Evolutionary conservation across 768 basidiomycete genomes (phyloP), one percentile per base, ranked within the genome.

Genomic region (Naematelia aurantialba): DNA sequence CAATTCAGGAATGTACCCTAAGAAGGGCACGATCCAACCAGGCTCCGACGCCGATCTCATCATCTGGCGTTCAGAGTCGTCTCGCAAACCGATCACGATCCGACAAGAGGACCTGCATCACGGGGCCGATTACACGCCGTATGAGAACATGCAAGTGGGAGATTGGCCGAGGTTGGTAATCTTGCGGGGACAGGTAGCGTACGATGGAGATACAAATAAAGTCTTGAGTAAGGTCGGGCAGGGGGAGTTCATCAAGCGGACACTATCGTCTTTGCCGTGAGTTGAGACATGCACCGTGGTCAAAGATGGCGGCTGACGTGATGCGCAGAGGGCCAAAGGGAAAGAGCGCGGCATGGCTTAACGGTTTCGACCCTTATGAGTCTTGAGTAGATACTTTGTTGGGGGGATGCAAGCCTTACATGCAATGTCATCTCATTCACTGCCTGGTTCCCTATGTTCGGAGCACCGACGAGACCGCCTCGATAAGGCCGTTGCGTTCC

Each of bases 121-220:
- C n/a, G 56, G 66, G 44, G 64, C 72, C 52, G 77, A 78, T 52
- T 78, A 79, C 62, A 78, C 78, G 2, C 78, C 78, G 1, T 79
- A 70, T 58, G 78, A 79, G 56, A 78, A 74, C 5, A 68, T 77
- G 49, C 56, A 59, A 21, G 63, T 79, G 25, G 45, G 66, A 13
- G 75, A 79, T 57, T 79, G 78, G 78, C 78, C 78, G 3, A 63
- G 72, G 45, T 34, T 61, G 55, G 66, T 68, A 5, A 10, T 65
- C 1, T 50, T 68, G 39, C 52, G 66, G 21, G 66, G 66, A 5
- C 54, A 65, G 27, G 45, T 64, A 1, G 63, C 61, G 13, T 68
- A 68, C 52, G 63, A 65, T 34, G 66, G 66, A 13, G 60, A 42
- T 4, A 50, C 24, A 2, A 65, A 68, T 42, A 45, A 51, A 19